Conservation (phyloP, 441 rosid genomes). For the Melastoma candidum region DNA sequence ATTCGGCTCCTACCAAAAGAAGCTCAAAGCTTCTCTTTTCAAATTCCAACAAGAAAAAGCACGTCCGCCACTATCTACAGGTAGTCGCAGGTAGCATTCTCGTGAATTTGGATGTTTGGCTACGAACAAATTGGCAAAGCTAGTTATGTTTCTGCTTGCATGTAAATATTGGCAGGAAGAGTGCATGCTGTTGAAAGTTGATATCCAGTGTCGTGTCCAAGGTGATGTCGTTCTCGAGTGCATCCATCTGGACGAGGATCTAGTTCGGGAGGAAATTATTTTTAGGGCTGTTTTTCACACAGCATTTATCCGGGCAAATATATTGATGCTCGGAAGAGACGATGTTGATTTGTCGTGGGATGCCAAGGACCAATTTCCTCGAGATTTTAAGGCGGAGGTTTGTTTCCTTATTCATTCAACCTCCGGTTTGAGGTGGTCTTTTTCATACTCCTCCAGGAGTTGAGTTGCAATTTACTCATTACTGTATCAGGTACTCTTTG, state of each 20-base stretch:
- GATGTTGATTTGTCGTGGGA: background rate
- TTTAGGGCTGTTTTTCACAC: conserved; percentile 1
- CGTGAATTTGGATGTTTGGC: background rate
- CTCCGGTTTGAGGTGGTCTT: conserved; percentile 11
- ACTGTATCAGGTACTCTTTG: conserved; percentile 84
- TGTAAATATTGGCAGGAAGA: background rate
- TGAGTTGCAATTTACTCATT: conserved; percentile 52
- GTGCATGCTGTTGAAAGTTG: background rate
- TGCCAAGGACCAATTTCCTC: background rate
- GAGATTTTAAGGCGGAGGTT: background rate
- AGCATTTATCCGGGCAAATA: background rate
- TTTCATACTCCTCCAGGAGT: conserved; percentile 36
- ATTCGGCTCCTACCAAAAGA: background rate
- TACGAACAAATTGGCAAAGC: background rate
- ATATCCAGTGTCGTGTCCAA: background rate
- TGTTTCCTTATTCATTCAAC: conserved; percentile 15
- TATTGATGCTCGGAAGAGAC: background rate
- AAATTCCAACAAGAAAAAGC: background rate
- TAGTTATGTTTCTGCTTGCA: background rate
- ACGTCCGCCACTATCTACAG: conserved; percentile 1
- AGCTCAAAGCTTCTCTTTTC: background rate
- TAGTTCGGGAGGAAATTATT: background rate
- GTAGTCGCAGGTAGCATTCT: background rate
- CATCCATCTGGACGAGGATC: background rate
- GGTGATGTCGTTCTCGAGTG: conserved; percentile 1